Conservation (phyloP, 2,329 filamentous ascomycete species). For the Diplodia sapinea region DNA sequence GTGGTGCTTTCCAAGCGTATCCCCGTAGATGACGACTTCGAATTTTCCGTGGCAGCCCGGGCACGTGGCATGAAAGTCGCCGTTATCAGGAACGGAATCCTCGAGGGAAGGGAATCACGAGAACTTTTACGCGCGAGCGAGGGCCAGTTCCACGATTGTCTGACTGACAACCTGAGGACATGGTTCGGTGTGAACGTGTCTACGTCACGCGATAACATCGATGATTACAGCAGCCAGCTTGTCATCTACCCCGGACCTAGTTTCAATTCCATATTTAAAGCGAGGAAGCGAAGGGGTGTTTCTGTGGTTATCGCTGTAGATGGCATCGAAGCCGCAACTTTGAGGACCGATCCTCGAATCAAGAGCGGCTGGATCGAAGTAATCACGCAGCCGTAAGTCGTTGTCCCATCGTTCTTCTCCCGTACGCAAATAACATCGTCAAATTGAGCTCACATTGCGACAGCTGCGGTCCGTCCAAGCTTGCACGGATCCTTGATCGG, state of each 20-base stretch:
- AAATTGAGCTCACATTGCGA: too few relatives aligned
- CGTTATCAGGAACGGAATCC: not conserved
- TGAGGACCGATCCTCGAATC: not conserved
- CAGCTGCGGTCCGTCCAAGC: conserved; percentile 45
- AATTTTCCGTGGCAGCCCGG: not conserved
- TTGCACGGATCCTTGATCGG: conserved; percentile 41
- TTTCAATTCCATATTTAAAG: not conserved
- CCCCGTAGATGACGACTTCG: too few relatives aligned
- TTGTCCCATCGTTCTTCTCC: not conserved
- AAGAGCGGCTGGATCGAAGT: conserved; percentile 41
- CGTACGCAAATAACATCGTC: too few relatives aligned
- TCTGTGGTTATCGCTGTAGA: not conserved
- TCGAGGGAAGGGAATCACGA: too few relatives aligned
- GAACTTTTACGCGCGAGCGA: not conserved
- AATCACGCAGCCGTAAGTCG: conserved; percentile 40
- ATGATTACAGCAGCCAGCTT: not conserved
- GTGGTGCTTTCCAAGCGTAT: not conserved
- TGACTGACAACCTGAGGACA: not conserved
- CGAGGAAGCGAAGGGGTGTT: not conserved
- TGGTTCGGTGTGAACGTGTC: not conserved
- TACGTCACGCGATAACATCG: too few relatives aligned
- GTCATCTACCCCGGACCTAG: not conserved
- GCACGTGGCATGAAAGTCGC: not conserved
- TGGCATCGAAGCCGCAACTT: conserved; percentile 14
- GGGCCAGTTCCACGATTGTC: not conserved